Conservation (phyloP, 2,329 filamentous ascomycete genomes). For the Sordariomycetes sp. region DNA sequence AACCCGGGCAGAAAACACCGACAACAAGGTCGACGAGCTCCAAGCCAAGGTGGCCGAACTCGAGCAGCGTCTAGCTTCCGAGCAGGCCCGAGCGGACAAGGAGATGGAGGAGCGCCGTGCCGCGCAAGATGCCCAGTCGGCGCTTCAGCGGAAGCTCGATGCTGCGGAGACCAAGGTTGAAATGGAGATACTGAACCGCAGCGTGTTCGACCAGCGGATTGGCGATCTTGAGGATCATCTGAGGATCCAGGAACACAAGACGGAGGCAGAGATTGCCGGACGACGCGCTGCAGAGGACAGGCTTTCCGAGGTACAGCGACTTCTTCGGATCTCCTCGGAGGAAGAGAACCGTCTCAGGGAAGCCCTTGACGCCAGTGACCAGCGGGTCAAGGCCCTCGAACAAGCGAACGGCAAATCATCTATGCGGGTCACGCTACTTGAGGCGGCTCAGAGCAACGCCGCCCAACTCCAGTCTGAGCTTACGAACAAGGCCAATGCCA, state of each 20-base stretch:
- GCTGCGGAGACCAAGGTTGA: conserved; percentile 45
- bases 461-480: conserved; percentile 41
- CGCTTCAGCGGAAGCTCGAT: conserved; percentile 40
- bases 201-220: conserved; percentile 45
- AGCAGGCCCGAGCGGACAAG: conserved; percentile 32
- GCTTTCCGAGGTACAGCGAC: conserved; percentile 57
- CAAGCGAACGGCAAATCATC: conserved; percentile 37
- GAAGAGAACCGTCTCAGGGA: conserved; percentile 57
- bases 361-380: conserved; percentile 55
- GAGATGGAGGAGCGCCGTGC: conserved; percentile 33
- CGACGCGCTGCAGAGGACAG: conserved; percentile 60
- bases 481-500: conserved; percentile 36
- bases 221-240: conserved; percentile 58
- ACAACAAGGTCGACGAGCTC: conserved; percentile 42
- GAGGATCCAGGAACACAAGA: conserved; percentile 37
- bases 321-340: conserved; percentile 56
- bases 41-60: conserved; percentile 46
- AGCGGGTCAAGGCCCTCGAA: conserved; percentile 47
- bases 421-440: conserved; percentile 53
- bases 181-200: conserved; percentile 47
- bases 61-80: conserved; percentile 38
- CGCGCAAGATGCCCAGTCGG: conserved; percentile 38
- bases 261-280: conserved; percentile 43
- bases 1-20: conserved; percentile 34
- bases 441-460: conserved; percentile 48